Evolutionary conservation across 2,329 filamentous ascomycete genomes (phyloP), one percentile per base, ranked within the genome.

Genomic region (Aureobasidium sp.): DNA sequence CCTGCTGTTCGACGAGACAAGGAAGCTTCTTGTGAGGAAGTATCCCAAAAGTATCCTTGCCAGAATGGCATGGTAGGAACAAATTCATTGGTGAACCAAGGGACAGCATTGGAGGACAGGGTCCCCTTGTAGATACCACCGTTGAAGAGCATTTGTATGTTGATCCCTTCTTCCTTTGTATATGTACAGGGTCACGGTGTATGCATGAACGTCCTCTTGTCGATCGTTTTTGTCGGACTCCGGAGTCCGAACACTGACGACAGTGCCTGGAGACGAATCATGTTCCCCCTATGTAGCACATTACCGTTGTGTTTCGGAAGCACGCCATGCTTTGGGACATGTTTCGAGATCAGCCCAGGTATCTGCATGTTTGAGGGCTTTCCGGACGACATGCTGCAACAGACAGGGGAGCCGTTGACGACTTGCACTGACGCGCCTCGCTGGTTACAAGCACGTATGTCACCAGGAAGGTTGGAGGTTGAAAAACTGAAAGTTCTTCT

Each of bases 1-100:
- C 41, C 70, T 91, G 55, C 67, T 85, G 10, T 69, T 89, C 21
- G 88, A 91, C 69, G 88, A 91, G 73, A 75, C 67, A 11, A 80
- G 88, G 63, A 90, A 90, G 71, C 86, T 76, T 59, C 74, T 74
- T 27, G 82, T 89, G 2, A 78, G 87, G 61, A 82, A 71, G 60
- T 85, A 80, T 74, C 86, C 86, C 0, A 69, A 75, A 1, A 80
- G 85, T 0, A 63, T 83, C 3, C 59, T 87, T 55, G 85, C 81
- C 1, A 84, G 74, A 71, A 75, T 84, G 63, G 86, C 87, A 51
- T 90, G 87, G 86, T 89, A 77, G 41, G 14, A n/a, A 3, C 49
- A n/a, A 21, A n/a, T 16, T 29, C 11, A 27, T 30, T 21, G 14
- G 39, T 34, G 27, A 21, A 21, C n/a, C 11, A 16, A 21, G 9